These are phyloP conservation scores for Fimicolochytrium jonesii DNA, from an alignment of 192 early-diverging fungal genomes.

Conservation along the genomic window DNA sequence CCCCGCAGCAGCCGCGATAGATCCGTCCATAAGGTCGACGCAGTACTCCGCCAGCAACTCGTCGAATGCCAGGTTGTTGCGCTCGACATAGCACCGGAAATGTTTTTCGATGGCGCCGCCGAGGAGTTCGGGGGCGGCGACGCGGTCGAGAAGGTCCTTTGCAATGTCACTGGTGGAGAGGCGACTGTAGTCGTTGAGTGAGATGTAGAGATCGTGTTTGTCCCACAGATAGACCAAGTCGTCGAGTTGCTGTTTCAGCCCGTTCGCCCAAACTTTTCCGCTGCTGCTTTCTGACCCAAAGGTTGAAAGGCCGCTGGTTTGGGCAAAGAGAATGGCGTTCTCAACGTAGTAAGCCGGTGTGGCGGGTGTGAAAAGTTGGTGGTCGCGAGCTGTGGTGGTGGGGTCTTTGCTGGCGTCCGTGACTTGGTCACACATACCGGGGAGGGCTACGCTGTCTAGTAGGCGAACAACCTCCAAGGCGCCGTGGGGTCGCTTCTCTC, in stretches of 20 bases:
- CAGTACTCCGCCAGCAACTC: slow-evolving; percentile 54
- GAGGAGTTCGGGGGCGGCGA: slow-evolving; percentile 56
- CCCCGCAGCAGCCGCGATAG: background rate
- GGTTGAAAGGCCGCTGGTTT: slow-evolving; percentile 15
- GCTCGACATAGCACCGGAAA: slow-evolving; percentile 51
- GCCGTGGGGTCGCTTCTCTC: slow-evolving; percentile 30
- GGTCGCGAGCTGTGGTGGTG: background rate
- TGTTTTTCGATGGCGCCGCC: slow-evolving; percentile 46
- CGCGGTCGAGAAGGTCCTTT: slow-evolving; percentile 58
- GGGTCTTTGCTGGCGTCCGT: background rate
- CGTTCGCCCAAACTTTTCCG: slow-evolving; percentile 17
- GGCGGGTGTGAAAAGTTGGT: slow-evolving; percentile 15
- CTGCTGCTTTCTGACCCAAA: slow-evolving; percentile 26
- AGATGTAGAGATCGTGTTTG: slow-evolving; percentile 38
- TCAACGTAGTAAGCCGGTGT: slow-evolving; percentile 32
- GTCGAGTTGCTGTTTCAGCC: slow-evolving; percentile 47
- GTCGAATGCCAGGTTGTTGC: slow-evolving; percentile 49
- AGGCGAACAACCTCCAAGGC: slow-evolving; percentile 45
- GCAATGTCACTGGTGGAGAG: slow-evolving; percentile 43
- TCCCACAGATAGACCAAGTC: slow-evolving; percentile 55
- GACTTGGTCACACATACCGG: slow-evolving; percentile 2
- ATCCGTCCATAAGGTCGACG: slow-evolving; percentile 50
- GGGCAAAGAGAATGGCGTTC: slow-evolving; percentile 18
- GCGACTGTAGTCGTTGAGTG: slow-evolving; percentile 50
- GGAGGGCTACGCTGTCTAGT: slow-evolving; percentile 24